A percentile compares a stretch with the other conserved stretches of the same genome.
phyloP scores from a whole-genome alignment of 2,329 filamentous ascomycete species.

The Calonectria hongkongensis region DNA sequence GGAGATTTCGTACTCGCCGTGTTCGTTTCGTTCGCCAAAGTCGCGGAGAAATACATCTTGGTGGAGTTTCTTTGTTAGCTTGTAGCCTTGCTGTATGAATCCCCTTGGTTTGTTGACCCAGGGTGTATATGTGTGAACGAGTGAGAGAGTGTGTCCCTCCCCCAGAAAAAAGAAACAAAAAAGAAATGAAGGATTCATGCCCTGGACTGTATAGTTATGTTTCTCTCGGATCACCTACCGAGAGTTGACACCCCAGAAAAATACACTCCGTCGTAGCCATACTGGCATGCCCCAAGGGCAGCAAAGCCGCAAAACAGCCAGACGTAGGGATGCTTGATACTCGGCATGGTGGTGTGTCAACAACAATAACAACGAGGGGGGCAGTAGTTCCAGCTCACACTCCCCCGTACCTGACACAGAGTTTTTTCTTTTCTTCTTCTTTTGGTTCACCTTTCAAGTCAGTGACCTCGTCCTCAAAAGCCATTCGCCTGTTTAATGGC shows the following conservation, averaged over 20 bases:
- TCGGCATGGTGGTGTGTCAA: conserved; percentile 36
- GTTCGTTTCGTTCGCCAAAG: conserved; percentile 54
- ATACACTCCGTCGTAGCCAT: conserved; percentile 62
- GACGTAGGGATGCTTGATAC: conserved; percentile 56
- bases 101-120: not conserved
- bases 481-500: not conserved
- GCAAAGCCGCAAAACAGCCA: conserved; percentile 60
- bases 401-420: not conserved
- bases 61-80: not conserved
- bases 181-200: not conserved
- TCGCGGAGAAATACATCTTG: conserved; percentile 59
- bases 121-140: not conserved
- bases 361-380: too few relatives aligned
- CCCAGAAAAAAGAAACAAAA: not conserved
- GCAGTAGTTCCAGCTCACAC: not conserved
- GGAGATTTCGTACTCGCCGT: conserved; percentile 56
- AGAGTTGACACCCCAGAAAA: conserved; percentile 60
- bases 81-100: not conserved
- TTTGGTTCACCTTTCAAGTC: not conserved
- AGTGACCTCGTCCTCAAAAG: not conserved
- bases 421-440: not conserved
- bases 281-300: conserved; percentile 60
- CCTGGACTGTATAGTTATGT: not conserved
- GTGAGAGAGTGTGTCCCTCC: too few relatives aligned
- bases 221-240: conserved; percentile 44